These are phyloP conservation scores for Fraxinus xanthoxyloides DNA, from an alignment of 305 asterid species.

Conservation along the genomic window DNA sequence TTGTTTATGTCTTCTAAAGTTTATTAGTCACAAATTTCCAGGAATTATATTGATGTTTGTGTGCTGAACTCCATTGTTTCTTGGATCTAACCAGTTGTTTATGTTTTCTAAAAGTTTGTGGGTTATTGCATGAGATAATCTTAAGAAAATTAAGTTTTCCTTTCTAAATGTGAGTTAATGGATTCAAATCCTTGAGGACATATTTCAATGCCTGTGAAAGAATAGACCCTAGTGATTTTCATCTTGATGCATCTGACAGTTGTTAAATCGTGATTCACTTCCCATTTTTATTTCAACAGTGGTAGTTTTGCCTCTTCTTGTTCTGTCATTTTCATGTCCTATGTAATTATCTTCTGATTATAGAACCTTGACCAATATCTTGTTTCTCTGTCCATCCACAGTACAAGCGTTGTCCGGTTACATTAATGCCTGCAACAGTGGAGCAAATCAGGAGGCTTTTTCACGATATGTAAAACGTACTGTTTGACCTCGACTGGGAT, in stretches of 20 bases:
- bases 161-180: not conserved
- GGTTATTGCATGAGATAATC: not conserved
- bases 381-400: conserved; percentile 24
- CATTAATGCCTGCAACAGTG: conserved; percentile 76
- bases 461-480: conserved; percentile 56
- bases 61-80: not conserved
- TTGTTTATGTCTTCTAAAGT: too few relatives aligned
- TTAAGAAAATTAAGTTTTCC: not conserved
- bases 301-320: not conserved
- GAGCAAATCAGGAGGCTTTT: conserved; percentile 92
- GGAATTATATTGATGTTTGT: not conserved
- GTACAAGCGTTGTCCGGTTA: conserved; percentile 95
- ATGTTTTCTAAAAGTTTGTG: not conserved
- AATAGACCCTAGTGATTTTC: not conserved
- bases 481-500: not conserved
- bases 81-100: not conserved
- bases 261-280: not conserved
- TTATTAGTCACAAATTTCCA: not conserved
- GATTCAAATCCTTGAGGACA: not conserved
- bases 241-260: not conserved
- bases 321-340: not conserved
- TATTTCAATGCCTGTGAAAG: not conserved
- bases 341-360: not conserved
- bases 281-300: not conserved
- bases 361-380: not conserved